Evolutionary conservation across 495 filamentous ascomycete genomes (phyloP).

Genomic region (Daldinia bambusicola): DNA sequence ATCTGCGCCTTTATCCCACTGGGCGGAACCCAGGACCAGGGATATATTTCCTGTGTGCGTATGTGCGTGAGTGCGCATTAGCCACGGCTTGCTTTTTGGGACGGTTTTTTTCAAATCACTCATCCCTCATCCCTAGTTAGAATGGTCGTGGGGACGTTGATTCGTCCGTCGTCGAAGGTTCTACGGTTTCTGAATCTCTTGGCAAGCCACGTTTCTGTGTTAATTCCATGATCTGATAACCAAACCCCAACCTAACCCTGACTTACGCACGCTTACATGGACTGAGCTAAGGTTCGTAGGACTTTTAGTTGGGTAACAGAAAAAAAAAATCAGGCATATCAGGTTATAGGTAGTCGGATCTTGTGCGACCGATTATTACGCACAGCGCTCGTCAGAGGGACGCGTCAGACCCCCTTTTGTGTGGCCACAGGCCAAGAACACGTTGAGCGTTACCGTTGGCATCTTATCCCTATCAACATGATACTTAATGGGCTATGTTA

Average conservation of each 20-base stretch:
- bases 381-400: conserved; percentile 16
- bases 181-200: conserved; percentile 8
- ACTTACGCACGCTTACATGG: not conserved
- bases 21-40: not conserved
- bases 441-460: not conserved
- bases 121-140: not conserved
- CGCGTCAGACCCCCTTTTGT: conserved; percentile 19
- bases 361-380: conserved; percentile 14
- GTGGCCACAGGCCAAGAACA: conserved; percentile 13
- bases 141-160: conserved; percentile 5
- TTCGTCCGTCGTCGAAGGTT: conserved; percentile 3
- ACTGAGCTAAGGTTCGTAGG: not conserved
- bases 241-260: too few species aligned
- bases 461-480: not conserved
- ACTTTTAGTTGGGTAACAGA: not conserved
- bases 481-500: not conserved
- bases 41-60: too few species aligned
- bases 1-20: not conserved
- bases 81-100: too few species aligned
- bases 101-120: too few species aligned
- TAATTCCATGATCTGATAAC: conserved; percentile 6
- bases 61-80: too few species aligned
- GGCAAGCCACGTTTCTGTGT: conserved; percentile 27
- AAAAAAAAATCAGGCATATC: not conserved
- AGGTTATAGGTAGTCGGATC: not conserved